Base-by-base conservation (phyloP, 345 rosid species). In the Kandelia obovata region DNA sequence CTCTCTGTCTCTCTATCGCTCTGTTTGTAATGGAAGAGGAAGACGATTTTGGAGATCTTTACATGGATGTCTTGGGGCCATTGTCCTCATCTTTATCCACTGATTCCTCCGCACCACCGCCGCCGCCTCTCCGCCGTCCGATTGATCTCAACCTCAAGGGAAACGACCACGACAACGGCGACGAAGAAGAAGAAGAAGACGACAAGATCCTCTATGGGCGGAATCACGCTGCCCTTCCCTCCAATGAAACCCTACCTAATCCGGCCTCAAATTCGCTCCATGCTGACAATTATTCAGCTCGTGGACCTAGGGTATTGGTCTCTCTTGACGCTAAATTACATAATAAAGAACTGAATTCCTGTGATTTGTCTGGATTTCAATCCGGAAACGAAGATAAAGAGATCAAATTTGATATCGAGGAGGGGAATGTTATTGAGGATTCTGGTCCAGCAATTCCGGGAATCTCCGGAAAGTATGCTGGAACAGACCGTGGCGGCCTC, bases 1-100 rank as follows among this genome's bases (percentile, higher is more conserved):
- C 21, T 32, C 7, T 32, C 1, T 32, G 0, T 6, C 35, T 6
- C 7, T 34, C 35, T 31, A 0, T 32, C 35, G 5, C 1, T 7
- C 63, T 63, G 35, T 21, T n/a, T 26, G 6, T 11, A 10, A 95
- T 96, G 99, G 99, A 92, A 65, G 98, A 90, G 53, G 98, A 96
- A 67, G 99, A 96, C 46, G 99, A 96, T 82, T 96, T 96, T 72
- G 99, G 99, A 81, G 97, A 92, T 89, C 97, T 96, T 16, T 96
- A 96, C 74, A 85, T 95, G 27, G 98, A 92, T 71, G 97, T 90
- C 5, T 78, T 92, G 53, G 80, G 19, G 30, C 91, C 96, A 19
- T 88, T 86, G 71, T 72, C 81, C 1, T 64, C 80, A 0, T 64
- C 79, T 56, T 30, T 75, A 58, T 59, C 89, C 7, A 69, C 90